Percentiles rank a stretch among this genome's conserved stretches.
These are phyloP conservation scores for Salix viminalis DNA, from an alignment of 345 rosid species.

Conservation along the genomic window DNA sequence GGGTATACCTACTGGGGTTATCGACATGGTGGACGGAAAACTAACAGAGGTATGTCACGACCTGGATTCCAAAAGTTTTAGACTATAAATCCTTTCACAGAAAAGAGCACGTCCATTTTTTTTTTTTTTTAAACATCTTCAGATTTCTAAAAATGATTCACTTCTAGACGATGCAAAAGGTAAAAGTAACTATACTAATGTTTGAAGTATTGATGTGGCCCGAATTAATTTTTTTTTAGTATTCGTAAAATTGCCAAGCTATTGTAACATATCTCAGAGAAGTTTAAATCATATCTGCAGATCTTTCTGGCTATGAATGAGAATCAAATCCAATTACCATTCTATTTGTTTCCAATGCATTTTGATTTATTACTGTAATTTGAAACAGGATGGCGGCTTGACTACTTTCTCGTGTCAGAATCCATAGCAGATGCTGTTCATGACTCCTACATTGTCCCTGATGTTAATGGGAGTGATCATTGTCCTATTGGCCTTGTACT, in stretches of 20 bases:
- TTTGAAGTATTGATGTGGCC: neutral
- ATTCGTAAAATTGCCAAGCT: neutral
- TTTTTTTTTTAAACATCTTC: neutral
- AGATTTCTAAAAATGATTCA: neutral
- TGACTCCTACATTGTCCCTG: constrained; percentile 87
- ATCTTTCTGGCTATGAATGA: neutral
- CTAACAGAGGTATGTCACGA: constrained; percentile 56
- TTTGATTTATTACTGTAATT: neutral
- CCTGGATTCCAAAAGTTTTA: neutral
- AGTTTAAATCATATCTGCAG: neutral
- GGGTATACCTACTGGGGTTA: constrained; percentile 97
- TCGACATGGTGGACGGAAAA: constrained; percentile 74
- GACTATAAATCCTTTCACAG: neutral
- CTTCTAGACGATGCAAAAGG: neutral
- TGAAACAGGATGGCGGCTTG: constrained; percentile 90
- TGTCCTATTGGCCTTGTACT: constrained; percentile 78
- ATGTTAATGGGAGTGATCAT: constrained; percentile 84
- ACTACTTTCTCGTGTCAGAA: constrained; percentile 90
- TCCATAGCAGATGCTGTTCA: constrained; percentile 65
- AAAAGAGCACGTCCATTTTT: too few relatives aligned
- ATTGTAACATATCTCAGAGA: neutral
- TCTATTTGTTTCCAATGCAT: neutral
- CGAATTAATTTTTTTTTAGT: neutral
- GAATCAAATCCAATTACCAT: neutral
- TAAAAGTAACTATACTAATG: neutral